Evolutionary conservation across 2,329 filamentous ascomycete genomes (phyloP).

Genomic region (Periconia sp.): DNA sequence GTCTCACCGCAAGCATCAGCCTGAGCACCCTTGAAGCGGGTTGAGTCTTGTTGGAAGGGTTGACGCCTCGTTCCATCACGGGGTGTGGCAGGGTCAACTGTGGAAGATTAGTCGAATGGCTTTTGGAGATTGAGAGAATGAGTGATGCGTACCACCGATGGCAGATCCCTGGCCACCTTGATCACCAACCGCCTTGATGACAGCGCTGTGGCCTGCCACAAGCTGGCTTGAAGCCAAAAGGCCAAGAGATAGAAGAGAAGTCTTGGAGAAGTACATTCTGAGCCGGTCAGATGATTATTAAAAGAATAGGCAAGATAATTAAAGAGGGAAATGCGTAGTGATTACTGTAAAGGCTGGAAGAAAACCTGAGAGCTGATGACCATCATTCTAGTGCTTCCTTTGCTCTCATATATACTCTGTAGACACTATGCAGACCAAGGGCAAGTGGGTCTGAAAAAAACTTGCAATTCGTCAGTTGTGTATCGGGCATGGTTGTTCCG

Average conservation of each 20-base stretch:
- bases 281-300: constrained; percentile 41
- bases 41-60: constrained; percentile 70
- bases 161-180: constrained; percentile 59
- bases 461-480: constrained; percentile 6
- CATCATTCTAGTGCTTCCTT: too few species aligned
- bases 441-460: background rate
- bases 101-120: constrained; percentile 4
- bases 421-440: background rate
- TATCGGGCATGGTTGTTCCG: constrained; percentile 18
- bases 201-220: constrained; percentile 66
- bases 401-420: constrained; percentile 35
- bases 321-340: constrained; percentile 37
- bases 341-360: constrained; percentile 43
- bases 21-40: constrained; percentile 63
- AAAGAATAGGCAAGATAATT: constrained; percentile 27
- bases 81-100: constrained; percentile 61
- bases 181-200: constrained; percentile 64
- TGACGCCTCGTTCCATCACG: constrained; percentile 66
- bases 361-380: constrained; percentile 44
- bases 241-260: constrained; percentile 50
- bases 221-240: constrained; percentile 62
- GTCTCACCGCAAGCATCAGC: constrained; percentile 65
- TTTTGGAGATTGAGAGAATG: background rate
- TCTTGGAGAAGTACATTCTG: constrained; percentile 52
- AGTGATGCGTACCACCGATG: constrained; percentile 53